phyloP scores from a whole-genome alignment of 257 asterid genomes.

The Misopates orontium region DNA sequence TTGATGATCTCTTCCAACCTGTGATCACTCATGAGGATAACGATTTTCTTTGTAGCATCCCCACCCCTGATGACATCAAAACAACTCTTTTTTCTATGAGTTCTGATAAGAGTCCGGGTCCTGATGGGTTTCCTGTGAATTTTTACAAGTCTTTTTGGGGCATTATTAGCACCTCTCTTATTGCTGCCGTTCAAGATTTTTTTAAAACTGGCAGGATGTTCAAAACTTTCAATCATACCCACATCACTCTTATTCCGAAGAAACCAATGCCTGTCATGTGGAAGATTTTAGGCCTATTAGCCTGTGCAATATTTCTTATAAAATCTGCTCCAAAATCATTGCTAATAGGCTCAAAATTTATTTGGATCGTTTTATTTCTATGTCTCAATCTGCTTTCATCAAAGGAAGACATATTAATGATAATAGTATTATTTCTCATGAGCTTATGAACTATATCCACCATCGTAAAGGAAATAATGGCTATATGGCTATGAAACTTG shows the following conservation, averaged over 20 bases:
- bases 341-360: no score
- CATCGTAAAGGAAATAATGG: no score
- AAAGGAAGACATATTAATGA: no score
- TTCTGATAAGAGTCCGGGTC: not conserved
- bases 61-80: not conserved
- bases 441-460: no score
- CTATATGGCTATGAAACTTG: no score
- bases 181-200: not conserved
- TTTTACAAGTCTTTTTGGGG: no score
- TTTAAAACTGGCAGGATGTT: not conserved
- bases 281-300: not conserved
- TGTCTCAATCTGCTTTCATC: no score
- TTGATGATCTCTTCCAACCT: not conserved
- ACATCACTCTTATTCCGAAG: not conserved
- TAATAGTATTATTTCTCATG: no score
- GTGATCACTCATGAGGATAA: not conserved
- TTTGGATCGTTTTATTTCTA: no score
- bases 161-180: no score
- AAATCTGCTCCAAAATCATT: no score
- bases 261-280: not conserved
- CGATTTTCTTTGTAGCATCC: not conserved
- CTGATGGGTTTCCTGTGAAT: not conserved
- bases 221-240: not conserved
- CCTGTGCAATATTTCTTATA: not conserved
- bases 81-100: no score